Conservation (phyloP, 768 basidiomycete genomes). For the Agrocybe praecox region DNA sequence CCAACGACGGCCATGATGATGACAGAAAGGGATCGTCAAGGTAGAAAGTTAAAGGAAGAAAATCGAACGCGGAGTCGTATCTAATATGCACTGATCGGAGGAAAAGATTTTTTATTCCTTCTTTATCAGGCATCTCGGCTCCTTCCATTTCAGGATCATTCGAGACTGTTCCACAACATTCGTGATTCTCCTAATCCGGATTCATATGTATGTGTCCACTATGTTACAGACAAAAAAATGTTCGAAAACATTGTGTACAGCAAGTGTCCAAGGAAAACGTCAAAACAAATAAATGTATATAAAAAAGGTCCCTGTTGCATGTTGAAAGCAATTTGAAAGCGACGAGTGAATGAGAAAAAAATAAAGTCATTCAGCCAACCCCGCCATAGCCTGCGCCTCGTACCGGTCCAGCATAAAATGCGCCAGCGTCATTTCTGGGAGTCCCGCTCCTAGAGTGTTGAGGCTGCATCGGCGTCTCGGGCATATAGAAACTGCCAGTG, state of each 20-base stretch:
- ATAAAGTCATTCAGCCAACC: neutral
- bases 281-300: no score
- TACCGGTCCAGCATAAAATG: conserved; percentile 38
- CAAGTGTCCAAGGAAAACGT: no score
- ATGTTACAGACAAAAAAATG: no score
- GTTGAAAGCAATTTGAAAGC: no score
- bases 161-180: conserved; percentile 27
- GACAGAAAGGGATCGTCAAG: conserved; percentile 15
- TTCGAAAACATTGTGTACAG: no score
- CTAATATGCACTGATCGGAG: conserved; percentile 9
- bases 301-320: no score
- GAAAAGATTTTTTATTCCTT: conserved; percentile 13
- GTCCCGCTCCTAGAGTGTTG: conserved; percentile 10
- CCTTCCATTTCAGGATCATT: conserved; percentile 16
- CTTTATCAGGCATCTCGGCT: conserved; percentile 13
- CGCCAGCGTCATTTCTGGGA: conserved; percentile 24
- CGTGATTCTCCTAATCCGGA: conserved; percentile 2
- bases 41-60: conserved; percentile 11
- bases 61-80: neutral
- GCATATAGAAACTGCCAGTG: conserved; percentile 7
- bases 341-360: neutral
- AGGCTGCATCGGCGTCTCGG: conserved; percentile 2
- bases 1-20: conserved; percentile 87
- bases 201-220: no score
- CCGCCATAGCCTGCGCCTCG: conserved; percentile 34